Base-by-base conservation (phyloP, 129 eudicot species). In the Gnaphalium uliginosum region DNA sequence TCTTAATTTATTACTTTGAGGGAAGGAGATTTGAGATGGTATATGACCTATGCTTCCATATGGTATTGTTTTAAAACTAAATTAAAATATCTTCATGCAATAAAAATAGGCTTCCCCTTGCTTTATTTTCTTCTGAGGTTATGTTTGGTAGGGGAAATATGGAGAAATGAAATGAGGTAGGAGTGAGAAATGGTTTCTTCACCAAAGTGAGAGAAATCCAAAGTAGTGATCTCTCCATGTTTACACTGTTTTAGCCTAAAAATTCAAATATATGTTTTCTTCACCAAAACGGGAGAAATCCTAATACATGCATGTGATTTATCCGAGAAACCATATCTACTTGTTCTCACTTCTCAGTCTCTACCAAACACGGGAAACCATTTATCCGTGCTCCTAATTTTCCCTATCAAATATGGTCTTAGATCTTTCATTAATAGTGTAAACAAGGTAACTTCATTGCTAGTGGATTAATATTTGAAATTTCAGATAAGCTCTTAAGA, bases 1-100 rank as follows among this genome's bases (percentile, higher is more conserved):
- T 48, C 65, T 30, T 76, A 50, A 24, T 64, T 68, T 76, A 75
- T 41, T 22, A 33, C 4, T 22, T 51, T 29, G 24, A 14, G 23
- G 14, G 8, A 63, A 41, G 27, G 73, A 23, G 64, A 26, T 29
- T 50, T 51, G 14, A 22, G 64, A 76, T 76, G 73, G 54, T 30
- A 50, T 64, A 32, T 76, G 37, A 50, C 1, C 73, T 23, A 46
- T 37, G 35, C 41, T 58, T 73, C 37, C 54, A 39, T 59, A 25
- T 73, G 58, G 8, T 73, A 37, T 37, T 21, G 23, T 60, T 58
- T 59, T 10, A 73, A 24, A 13, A 13, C 17, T 57, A 14, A 32
- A 56, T 57, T 72, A 1, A 53, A 54, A 22, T 32, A 26, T 56
- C 32, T 58, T 19, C 66, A 24, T 61, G 58, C 33, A 41, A 23